Base-by-base conservation (phyloP, 2,329 filamentous ascomycete species). In the Cercospora sp. region DNA sequence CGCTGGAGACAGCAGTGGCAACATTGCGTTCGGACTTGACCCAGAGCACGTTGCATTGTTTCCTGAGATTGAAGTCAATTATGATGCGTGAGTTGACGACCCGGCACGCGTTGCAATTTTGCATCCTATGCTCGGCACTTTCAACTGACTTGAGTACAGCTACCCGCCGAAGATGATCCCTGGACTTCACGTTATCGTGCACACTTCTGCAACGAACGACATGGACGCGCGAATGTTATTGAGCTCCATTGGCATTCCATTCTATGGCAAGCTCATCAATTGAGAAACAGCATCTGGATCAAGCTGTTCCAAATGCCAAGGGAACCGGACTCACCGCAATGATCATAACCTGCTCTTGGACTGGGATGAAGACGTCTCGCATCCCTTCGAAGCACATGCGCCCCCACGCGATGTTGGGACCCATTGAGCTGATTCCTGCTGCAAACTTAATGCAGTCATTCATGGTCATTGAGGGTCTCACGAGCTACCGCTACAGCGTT, bases 21-120 rank as follows among this genome's bases (percentile, higher is more conserved):
- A 98, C 80, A 86, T 99, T 73, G 86, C 85, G 9, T 94, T 94
- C 79, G 95, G 95, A 73, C 85, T 99, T 74, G 86, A 85, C 13
- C 85, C 90, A 5, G 89, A 92, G 67, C 88, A 91, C 73, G 88
- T 97, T 75, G 88, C 90, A 61, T 83, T 92, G 72, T 99, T 98
- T 82, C 95, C 95, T 0, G 95, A 99, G 83, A 88, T 99, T 57
- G 94, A 97, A 81, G 88, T 93, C 75, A 97, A 97, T 83, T 97
- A 95, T 78, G 92, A 97, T 81, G 85, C 86, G 93, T 97, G 82
- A 86, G 91, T 86, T 30, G 16, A 18, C 12, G 2, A 8, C 5
- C 53, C 16, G 26, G 24, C 30, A 13, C 30, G 16, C 16, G 53
- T 18, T 4, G 24, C 53, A 5, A 7, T 12, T 30, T 30, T 34